Base-by-base conservation (phyloP, 305 asterid species). In the Rubia tinctorum region DNA sequence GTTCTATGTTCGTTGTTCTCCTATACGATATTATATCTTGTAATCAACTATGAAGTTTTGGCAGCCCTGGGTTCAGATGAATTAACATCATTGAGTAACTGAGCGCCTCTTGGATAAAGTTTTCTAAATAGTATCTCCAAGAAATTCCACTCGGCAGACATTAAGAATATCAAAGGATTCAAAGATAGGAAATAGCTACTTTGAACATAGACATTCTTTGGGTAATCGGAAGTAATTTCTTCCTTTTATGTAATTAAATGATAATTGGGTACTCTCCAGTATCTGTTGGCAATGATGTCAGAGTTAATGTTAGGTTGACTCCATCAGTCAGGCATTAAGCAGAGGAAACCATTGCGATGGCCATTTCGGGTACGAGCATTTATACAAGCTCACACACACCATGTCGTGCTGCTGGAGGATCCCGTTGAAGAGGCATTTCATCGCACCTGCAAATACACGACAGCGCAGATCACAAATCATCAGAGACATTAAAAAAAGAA, bases 381-480 rank as follows among this genome's bases (percentile, higher is more conserved):
- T 95, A 75, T 80, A 92, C 79, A 95, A 82, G 73, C 90, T 92
- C 98, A 95, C 89, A 72, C 99, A 95, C 11, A 92, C 88, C 0
- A 98, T 92, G 84, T 95, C 98, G 14, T 89, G 92, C 79, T 95
- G 99, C 86, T 90, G 98, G 59, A 92, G 89, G 69, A 88, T 86
- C 8, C 94, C 96, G 11, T 92, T 89, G 6, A 95, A 80, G 44
- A 90, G 79, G 83, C 97, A 87, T 75, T 95, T 95, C 99, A 95
- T 95, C 51, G 95, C 92, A 79, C 99, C 99, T 95, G 89, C 17
- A 72, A 22, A 64, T 73, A 62, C 15, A 66, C 7, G 68, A 47
- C 2, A 37, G 43, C 61, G 45, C 51, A 43, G 37, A 42, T 7
- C 37, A 64, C n/a, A 8, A 8, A 37, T 8, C 15, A 27, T 37